phyloP scores from a whole-genome alignment of 495 filamentous ascomycete species.

The Achaetomiella virescens region DNA sequence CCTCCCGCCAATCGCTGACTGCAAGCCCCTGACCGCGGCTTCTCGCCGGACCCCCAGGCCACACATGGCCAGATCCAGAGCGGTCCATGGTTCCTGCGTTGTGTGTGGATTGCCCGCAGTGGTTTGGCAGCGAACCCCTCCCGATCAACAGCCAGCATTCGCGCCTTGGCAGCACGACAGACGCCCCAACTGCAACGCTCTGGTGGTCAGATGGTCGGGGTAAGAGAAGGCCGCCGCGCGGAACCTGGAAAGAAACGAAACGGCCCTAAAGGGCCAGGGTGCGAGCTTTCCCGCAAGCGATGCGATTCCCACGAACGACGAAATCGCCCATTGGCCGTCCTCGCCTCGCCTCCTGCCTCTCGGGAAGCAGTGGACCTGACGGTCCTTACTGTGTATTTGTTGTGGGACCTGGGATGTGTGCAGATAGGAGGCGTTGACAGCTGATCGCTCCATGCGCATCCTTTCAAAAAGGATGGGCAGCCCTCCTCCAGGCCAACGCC shows the following conservation, averaged over 20 bases:
- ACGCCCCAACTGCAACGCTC: constrained; percentile 5
- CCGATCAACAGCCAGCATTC: not conserved
- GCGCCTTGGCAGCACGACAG: not conserved
- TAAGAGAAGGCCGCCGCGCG: too few species aligned
- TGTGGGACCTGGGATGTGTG: not conserved
- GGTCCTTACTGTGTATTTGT: not conserved
- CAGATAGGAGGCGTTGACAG: not conserved
- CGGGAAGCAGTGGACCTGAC: not conserved
- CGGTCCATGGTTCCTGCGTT: not conserved
- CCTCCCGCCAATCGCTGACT: constrained; percentile 4
- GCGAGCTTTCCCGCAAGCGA: not conserved
- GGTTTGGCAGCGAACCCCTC: constrained; percentile 5
- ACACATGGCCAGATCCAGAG: not conserved
- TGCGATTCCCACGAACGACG: not conserved
- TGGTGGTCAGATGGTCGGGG: not conserved
- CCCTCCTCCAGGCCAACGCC: not conserved
- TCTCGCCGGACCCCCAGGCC: not conserved
- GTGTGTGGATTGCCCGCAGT: not conserved
- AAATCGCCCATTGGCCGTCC: constrained; percentile 2
- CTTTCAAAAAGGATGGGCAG: constrained; percentile 2
- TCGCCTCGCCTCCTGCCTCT: not conserved
- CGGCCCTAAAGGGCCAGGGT: not conserved
- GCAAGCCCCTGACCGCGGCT: constrained; percentile 6
- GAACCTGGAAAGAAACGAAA: not conserved
- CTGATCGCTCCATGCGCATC: not conserved